These are phyloP conservation scores for Ampelomyces quisqualis DNA, from an alignment of 2,329 filamentous ascomycete genomes.

Conservation along the genomic window DNA sequence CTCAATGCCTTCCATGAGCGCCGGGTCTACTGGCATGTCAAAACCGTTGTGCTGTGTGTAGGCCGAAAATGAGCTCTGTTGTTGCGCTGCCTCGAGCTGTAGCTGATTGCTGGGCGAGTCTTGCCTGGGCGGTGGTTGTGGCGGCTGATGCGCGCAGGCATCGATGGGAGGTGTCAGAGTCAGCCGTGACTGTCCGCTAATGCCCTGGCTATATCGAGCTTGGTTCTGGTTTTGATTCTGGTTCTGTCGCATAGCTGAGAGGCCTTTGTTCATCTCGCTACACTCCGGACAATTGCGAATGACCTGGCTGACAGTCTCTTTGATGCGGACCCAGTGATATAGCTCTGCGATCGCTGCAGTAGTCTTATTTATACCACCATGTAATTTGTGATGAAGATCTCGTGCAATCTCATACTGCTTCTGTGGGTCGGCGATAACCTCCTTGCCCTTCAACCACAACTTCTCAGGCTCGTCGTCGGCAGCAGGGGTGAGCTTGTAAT, in stretches of 20 bases:
- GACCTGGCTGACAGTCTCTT: constrained; percentile 92
- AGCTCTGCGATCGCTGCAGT: constrained; percentile 90
- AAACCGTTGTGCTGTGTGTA: constrained; percentile 47
- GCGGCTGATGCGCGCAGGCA: constrained; percentile 8
- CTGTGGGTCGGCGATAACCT: constrained; percentile 88
- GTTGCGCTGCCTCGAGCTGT: constrained; percentile 30
- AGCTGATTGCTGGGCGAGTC: constrained; percentile 33
- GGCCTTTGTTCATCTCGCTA: constrained; percentile 62
- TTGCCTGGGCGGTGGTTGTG: constrained; percentile 7
- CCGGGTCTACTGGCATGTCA: constrained; percentile 61
- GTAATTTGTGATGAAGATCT: constrained; percentile 69
- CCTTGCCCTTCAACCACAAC: constrained; percentile 96
- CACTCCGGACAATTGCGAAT: constrained; percentile 90
- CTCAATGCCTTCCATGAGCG: constrained; percentile 55
- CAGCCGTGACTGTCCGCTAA: constrained; percentile 8
- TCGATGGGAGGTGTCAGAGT: constrained; percentile 16
- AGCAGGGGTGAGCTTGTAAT: constrained; percentile 75
- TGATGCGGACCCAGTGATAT: constrained; percentile 97
- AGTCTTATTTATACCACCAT: constrained; percentile 97
- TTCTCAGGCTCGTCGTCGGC: constrained; percentile 53
- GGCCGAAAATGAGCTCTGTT: constrained; percentile 28
- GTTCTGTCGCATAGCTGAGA: constrained; percentile 28
- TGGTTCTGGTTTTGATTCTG: constrained; percentile 17
- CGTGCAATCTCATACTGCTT: constrained; percentile 88
- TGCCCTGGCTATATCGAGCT: constrained; percentile 8